phyloP scores from a whole-genome alignment of 164 flowering plant genomes.

The Annona squamosa region DNA sequence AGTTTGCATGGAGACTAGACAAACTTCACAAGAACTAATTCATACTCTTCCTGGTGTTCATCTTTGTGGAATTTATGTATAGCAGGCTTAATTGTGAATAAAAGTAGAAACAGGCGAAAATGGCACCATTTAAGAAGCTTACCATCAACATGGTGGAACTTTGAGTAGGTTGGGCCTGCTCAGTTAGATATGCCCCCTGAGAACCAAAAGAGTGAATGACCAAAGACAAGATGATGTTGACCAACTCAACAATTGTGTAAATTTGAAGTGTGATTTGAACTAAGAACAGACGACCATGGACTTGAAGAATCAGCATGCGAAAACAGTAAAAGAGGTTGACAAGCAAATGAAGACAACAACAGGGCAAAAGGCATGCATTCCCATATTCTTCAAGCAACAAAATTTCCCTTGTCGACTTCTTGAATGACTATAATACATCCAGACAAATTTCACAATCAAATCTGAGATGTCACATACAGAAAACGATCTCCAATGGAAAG shows the following conservation, averaged over 20 bases:
- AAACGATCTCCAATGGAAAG: no score
- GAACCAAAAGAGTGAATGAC: constrained; percentile 11
- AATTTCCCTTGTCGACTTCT: no score
- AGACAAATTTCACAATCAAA: no score
- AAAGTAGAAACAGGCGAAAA: not conserved
- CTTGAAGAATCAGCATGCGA: no score
- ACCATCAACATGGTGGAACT: constrained; percentile 74
- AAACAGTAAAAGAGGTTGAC: no score
- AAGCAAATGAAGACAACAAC: no score
- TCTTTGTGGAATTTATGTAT: not conserved
- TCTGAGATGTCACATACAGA: no score
- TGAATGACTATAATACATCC: no score
- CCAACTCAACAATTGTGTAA: not conserved
- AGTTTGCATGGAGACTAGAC: not conserved
- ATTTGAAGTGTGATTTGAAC: no score
- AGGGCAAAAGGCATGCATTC: no score
- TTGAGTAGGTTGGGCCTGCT: constrained; percentile 29
- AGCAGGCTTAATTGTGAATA: not conserved
- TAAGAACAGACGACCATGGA: no score
- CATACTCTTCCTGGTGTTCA: not conserved
- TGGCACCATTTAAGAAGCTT: constrained; percentile 13
- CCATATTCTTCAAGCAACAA: no score
- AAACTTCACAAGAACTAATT: not conserved
- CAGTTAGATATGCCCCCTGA: constrained; percentile 73
- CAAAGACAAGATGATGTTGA: constrained; percentile 5